Evolutionary conservation across 108 stramenopile species (phyloP), one percentile per base, ranked within the genome.

Genomic region (Ochromonas danica): DNA sequence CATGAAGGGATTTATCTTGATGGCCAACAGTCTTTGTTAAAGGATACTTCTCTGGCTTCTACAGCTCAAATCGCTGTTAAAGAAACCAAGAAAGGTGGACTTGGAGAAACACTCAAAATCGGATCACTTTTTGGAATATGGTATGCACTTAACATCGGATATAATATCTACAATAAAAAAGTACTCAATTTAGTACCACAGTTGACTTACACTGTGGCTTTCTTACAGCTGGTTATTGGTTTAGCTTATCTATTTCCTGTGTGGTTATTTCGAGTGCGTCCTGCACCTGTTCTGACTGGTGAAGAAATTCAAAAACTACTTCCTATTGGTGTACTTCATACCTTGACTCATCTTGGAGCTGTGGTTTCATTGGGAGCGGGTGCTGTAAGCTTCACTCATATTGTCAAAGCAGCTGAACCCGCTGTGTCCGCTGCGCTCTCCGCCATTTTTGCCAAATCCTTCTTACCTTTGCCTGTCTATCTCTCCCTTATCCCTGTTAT

Each of bases 131-230:
- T 98, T 89, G 93, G 89, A 39, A 84, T 98, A 42, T 98, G 97
- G 97, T 98, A 97, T 85, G 90, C 94, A 43, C 95, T 98, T 88
- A 98, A 97, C 90, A 93, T 97, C 80, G 94, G 92, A 36, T 98
- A 97, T 96, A 97, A 97, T 87, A 95, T 98, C 78, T 94, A 93
- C 91, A 97, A 98, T 89, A 97, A 98, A 86, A 94, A 93, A 72
- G 94, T 92, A 17, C 88, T 98, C 57, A 97, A 95, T 81, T 85
- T 91, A 25, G 85, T 98, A 28, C 92, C 86, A 41, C 6, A 33
- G 10, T 93, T 89, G 83, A 95, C 95, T 42, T 95, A 92, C 92
- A 97, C 97, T 71, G 85, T 98, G 31, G 96, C 95, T 39, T 94
- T 95, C 39, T 85, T 94, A 51, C 97, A 98, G 89, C 94, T 98